Conservation (phyloP, 2,329 filamentous ascomycete genomes). For the Zymoseptoria brevis region DNA sequence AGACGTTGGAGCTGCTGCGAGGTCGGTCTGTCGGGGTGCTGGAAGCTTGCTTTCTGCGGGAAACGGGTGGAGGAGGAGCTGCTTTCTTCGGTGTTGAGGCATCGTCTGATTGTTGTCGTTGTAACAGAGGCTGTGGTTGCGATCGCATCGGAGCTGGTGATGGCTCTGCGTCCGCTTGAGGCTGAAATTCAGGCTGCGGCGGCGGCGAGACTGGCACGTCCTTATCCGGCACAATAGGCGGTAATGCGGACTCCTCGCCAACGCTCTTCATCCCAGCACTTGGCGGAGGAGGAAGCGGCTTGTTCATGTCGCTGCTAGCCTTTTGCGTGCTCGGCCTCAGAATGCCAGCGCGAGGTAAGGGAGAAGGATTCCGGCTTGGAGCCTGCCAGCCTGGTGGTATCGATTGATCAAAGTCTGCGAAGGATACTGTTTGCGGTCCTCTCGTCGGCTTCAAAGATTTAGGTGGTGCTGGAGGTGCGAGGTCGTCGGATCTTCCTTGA, state of each 20-base stretch:
- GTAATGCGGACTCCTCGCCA: neutral
- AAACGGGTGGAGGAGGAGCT: constrained; percentile 40
- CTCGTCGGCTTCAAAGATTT: constrained; percentile 60
- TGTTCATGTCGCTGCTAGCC: constrained; percentile 49
- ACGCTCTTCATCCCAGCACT: constrained; percentile 1
- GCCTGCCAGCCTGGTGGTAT: constrained; percentile 20
- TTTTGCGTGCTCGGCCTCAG: constrained; percentile 27
- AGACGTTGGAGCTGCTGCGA: constrained; percentile 23
- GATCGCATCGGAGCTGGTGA: neutral
- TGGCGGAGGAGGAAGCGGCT: constrained; percentile 45
- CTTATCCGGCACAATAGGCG: constrained; percentile 1
- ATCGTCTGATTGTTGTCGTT: neutral
- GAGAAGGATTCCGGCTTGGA: constrained; percentile 9
- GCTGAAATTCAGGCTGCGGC: neutral
- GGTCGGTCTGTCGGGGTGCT: constrained; percentile 10
- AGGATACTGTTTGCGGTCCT: constrained; percentile 32
- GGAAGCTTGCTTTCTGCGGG: constrained; percentile 34
- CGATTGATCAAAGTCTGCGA: constrained; percentile 27
- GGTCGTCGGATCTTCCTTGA: constrained; percentile 35
- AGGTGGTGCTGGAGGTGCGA: constrained; percentile 60
- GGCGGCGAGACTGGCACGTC: constrained; percentile 4
- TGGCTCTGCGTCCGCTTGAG: neutral
- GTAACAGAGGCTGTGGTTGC: constrained; percentile 16
- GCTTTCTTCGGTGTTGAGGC: constrained; percentile 26
- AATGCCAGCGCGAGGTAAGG: constrained; percentile 14